Percentiles rank a stretch among this genome's conserved stretches.
Conservation (phyloP, 2,329 filamentous ascomycete species). For the Calonectria henricotiae region DNA sequence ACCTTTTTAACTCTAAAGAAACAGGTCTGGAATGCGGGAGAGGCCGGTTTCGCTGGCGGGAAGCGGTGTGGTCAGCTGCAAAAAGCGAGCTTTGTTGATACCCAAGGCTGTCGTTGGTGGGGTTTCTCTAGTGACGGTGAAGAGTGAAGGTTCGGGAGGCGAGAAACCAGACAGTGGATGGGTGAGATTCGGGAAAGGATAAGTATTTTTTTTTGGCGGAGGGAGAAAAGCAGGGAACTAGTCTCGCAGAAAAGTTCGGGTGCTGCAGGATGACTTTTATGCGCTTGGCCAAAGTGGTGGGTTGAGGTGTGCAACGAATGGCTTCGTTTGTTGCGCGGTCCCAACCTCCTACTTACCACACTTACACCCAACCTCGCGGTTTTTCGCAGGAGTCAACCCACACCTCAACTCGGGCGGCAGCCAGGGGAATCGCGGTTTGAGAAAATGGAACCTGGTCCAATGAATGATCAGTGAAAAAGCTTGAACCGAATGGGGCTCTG, state of each 20-base stretch:
- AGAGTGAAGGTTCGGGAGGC: slow-evolving; percentile 23
- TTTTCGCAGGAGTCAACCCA: slow-evolving; percentile 45
- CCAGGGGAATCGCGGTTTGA: slow-evolving; percentile 19
- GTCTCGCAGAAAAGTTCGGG: slow-evolving; percentile 47
- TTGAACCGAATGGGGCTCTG: slow-evolving; percentile 14
- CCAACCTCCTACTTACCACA: slow-evolving; percentile 60
- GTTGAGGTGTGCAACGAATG: slow-evolving; percentile 47
- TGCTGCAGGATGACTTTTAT: slow-evolving; percentile 57
- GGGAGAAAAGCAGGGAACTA: slow-evolving; percentile 39
- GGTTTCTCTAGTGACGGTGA: slow-evolving; percentile 25
- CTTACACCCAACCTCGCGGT: slow-evolving; percentile 57
- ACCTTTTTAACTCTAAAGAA: slow-evolving; percentile 22
- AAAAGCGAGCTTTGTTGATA: slow-evolving; percentile 35
- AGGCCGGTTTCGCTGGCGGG: slow-evolving; percentile 35
- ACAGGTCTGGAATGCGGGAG: slow-evolving; percentile 44
- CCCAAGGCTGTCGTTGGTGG: slow-evolving; percentile 36
- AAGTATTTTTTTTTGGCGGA: slow-evolving; percentile 23
- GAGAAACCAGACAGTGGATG: slow-evolving; percentile 6
- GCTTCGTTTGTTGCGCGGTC: slow-evolving; percentile 47
- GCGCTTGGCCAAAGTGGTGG: slow-evolving; percentile 44
- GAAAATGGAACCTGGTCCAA: slow-evolving; percentile 48
- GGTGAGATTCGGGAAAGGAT: slow-evolving; percentile 13
- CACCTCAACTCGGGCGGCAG: slow-evolving; percentile 39
- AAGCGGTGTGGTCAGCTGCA: slow-evolving; percentile 35
- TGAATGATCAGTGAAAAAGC: slow-evolving; percentile 44